Conservation (phyloP, 2,329 filamentous ascomycete species). For the Septoria linicola region DNA sequence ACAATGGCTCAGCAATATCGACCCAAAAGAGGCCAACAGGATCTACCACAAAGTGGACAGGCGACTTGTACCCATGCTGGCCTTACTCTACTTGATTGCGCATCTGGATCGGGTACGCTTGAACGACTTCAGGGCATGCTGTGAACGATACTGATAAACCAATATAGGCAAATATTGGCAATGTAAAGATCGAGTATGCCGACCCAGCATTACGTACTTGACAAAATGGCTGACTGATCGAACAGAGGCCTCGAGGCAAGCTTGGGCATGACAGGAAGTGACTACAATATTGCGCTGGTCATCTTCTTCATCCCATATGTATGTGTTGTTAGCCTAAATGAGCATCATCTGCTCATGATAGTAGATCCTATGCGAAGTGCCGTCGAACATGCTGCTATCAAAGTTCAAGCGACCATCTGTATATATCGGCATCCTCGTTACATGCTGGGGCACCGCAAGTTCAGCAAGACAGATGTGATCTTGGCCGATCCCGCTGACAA, state of each 20-base stretch:
- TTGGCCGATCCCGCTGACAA: background rate
- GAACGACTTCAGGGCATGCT: background rate
- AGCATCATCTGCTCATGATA: conserved; percentile 29
- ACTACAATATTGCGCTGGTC: conserved; percentile 53
- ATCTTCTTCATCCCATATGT: conserved; percentile 55
- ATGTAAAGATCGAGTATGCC: conserved; percentile 50
- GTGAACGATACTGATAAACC: background rate
- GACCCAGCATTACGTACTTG: too few relatives aligned
- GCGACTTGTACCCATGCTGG: too few relatives aligned
- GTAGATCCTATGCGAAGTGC: conserved; percentile 34
- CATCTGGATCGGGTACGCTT: conserved; percentile 42
- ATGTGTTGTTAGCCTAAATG: background rate
- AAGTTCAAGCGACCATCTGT: conserved; percentile 39
- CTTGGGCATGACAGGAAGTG: conserved; percentile 45
- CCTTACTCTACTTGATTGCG: conserved; percentile 46
- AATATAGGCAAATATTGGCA: conserved; percentile 52
- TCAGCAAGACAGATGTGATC: background rate
- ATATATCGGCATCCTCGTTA: conserved; percentile 32
- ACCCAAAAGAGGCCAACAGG: conserved; percentile 31
- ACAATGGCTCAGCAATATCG: conserved; percentile 27
- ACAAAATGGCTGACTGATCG: too few relatives aligned
- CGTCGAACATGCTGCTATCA: conserved; percentile 27
- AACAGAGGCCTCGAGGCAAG: conserved; percentile 46
- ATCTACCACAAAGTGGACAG: conserved; percentile 44
- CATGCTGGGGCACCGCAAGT: conserved; percentile 23